Evolutionary conservation across 345 rosid species (phyloP), one percentile per base, ranked within the genome.

Genomic region (Clausena lansium): DNA sequence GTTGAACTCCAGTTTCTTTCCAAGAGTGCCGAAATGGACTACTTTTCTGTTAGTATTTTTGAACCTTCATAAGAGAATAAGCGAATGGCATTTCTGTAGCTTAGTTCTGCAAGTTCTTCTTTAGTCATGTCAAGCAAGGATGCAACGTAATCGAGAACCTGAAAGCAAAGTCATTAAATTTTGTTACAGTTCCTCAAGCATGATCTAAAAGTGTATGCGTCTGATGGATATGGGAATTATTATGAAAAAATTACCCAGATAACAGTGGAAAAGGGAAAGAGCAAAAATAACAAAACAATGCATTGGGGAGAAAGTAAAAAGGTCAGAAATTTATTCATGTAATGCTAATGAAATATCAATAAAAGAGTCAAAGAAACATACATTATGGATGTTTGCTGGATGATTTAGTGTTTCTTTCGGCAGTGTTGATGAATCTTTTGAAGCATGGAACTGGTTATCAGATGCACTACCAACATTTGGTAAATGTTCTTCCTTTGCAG

Each of bases 311-410:
- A 30, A 28, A 22, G 70, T 13, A 64, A 2, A 2, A 50, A 14
- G 33, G 8, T 22, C 61, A 75, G 30, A 6, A 47, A 64, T 27
- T 64, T 32, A 22, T 19, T 64, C 59, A 20, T 4, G 20, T 28
- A 38, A 39, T 50, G 20, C 59, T 14, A 27, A 32, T 5, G 38
- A 72, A 22, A 17, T 30, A 38, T 4, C 11, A 27, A 20, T 19
- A 54, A 39, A 39, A 32, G 52, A n/a, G 50, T 54, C 7, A 9
- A 70, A 80, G 76, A 47, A 35, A 77, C 91, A 71, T 90, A 91
- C 96, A 0, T 33, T 80, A 65, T 82, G 90, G 64, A 95, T 90
- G 82, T 95, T 95, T 77, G 97, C 94, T 0, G 99, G 97, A 81
- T 95, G 99, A 85, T 95, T 93, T 25, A 89, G 91, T 59, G 86